Evolutionary conservation across 2,329 filamentous ascomycete species (phyloP).

Genomic region (Phaeophleospora eucalypticola): DNA sequence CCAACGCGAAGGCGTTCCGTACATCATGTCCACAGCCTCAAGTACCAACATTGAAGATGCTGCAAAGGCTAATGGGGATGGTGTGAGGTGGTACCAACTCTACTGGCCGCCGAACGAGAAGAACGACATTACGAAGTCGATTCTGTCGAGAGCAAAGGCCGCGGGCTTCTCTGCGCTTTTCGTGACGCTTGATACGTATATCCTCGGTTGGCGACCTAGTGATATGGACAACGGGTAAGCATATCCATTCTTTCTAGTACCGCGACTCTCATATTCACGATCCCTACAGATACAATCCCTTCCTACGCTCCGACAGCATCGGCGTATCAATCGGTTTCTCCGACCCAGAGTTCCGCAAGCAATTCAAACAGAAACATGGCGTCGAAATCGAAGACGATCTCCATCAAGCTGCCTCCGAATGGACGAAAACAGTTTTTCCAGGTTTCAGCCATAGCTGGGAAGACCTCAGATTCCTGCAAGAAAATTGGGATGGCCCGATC

Average conservation of each 20-base stretch:
- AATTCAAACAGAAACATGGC: constrained; percentile 48
- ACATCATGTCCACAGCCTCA: constrained; percentile 63
- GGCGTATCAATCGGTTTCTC: too few species aligned
- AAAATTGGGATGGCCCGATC: constrained; percentile 61
- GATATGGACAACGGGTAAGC: too few species aligned
- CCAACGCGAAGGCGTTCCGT: constrained; percentile 58
- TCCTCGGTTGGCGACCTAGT: constrained; percentile 63
- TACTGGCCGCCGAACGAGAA: constrained; percentile 68
- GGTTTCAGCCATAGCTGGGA: constrained; percentile 48
- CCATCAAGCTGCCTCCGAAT: constrained; percentile 48
- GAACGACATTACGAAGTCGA: constrained; percentile 60
- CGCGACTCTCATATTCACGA: too few species aligned
- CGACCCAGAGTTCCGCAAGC: constrained; percentile 62
- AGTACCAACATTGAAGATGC: constrained; percentile 63
- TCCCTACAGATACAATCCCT: too few species aligned
- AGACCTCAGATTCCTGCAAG: constrained; percentile 53
- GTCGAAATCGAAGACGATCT: constrained; percentile 41
- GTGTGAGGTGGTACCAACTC: constrained; percentile 65
- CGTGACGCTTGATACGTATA: constrained; percentile 68
- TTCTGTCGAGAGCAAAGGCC: constrained; percentile 58
- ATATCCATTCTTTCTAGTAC: too few species aligned
- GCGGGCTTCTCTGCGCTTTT: constrained; percentile 62
- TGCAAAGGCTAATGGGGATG: constrained; percentile 50
- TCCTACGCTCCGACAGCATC: too few species aligned
- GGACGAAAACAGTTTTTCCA: constrained; percentile 49